A percentile compares a stretch with the other conserved stretches of the same genome.
Evolutionary conservation across 2,329 filamentous ascomycete species (phyloP).

Genomic region (Verticillium longisporum): DNA sequence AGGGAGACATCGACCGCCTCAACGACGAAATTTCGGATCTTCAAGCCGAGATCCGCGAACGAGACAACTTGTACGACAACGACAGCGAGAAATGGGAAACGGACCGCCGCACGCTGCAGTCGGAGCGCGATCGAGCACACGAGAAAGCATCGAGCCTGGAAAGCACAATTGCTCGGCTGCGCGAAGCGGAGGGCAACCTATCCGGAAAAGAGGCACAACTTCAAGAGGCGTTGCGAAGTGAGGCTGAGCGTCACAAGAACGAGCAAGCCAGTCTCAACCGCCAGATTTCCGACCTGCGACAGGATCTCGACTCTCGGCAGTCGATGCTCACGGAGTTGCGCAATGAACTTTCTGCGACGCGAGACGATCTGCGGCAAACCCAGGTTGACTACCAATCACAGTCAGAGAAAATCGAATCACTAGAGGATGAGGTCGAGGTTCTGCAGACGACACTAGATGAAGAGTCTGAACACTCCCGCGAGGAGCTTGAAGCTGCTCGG

Average conservation of each 20-base stretch:
- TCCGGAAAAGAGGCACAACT: conserved; percentile 62
- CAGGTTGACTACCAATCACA: conserved; percentile 57
- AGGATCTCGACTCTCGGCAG: conserved; percentile 62
- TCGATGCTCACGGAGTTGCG: conserved; percentile 58
- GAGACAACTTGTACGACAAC: conserved; percentile 63
- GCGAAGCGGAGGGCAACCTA: conserved; percentile 59
- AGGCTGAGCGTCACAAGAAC: conserved; percentile 63
- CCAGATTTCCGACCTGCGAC: conserved; percentile 70
- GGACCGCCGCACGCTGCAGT: conserved; percentile 56
- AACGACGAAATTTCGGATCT: conserved; percentile 55
- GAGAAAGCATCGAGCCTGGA: conserved; percentile 62
- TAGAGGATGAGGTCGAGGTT: conserved; percentile 74
- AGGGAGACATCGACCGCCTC: conserved; percentile 41
- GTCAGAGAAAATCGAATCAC: conserved; percentile 56
- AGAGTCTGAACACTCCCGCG: conserved; percentile 52
- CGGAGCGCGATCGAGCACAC: conserved; percentile 59
- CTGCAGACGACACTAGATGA: conserved; percentile 60
- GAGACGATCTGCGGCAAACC: conserved; percentile 64
- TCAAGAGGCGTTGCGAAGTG: conserved; percentile 62
- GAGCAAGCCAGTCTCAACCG: conserved; percentile 64
- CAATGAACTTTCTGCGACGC: conserved; percentile 57
- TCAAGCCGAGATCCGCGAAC: conserved; percentile 60
- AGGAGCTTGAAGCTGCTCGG: conserved; percentile 35
- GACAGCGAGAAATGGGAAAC: conserved; percentile 69
- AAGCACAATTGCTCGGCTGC: conserved; percentile 63